Percentiles rank a stretch among this genome's conserved stretches.
These are phyloP conservation scores for Pythium coloratum DNA, from an alignment of 352 stramenopile species.

Conservation along the genomic window DNA sequence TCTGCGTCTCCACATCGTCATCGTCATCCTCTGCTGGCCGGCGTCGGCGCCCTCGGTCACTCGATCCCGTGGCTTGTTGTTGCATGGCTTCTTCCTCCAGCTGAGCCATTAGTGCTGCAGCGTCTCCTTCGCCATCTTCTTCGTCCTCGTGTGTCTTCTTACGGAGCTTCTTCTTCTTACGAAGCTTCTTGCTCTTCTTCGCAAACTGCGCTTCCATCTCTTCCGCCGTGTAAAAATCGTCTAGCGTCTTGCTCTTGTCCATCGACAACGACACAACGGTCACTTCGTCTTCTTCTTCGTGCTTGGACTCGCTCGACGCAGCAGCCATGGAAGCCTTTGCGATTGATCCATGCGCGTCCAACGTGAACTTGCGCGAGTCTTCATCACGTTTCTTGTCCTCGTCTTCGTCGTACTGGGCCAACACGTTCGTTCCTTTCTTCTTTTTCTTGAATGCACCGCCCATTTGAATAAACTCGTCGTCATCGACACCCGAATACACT, in stretches of 20 bases:
- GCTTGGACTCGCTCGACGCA: constrained; percentile 6
- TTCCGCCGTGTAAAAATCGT: constrained; percentile 86
- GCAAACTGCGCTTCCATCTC: constrained; percentile 86
- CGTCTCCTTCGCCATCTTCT: constrained; percentile 28
- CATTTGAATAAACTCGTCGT: constrained; percentile 95
- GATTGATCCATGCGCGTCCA: constrained; percentile 44
- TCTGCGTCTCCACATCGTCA: constrained; percentile 45
- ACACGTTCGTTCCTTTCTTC: constrained; percentile 39
- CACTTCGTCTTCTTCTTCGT: constrained; percentile 40
- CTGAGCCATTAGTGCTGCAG: constrained; percentile 49
- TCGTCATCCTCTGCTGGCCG: constrained; percentile 34
- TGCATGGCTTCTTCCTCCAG: constrained; percentile 61
- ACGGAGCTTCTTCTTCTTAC: constrained; percentile 55
- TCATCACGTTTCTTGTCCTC: constrained; percentile 46
- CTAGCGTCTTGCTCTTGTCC: constrained; percentile 42
- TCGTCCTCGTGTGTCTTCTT: constrained; percentile 50
- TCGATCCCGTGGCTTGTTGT: constrained; percentile 20
- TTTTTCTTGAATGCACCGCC: constrained; percentile 38
- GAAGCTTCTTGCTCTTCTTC: constrained; percentile 77
- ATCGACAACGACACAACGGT: constrained; percentile 65
- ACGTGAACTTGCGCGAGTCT: constrained; percentile 51
- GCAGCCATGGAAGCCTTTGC: background rate
- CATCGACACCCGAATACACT: constrained; percentile 94
- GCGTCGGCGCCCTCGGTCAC: constrained; percentile 63
- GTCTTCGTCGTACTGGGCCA: constrained; percentile 91